Evolutionary conservation across 2,329 filamentous ascomycete species (phyloP).

Genomic region (Neonectria ditissima): DNA sequence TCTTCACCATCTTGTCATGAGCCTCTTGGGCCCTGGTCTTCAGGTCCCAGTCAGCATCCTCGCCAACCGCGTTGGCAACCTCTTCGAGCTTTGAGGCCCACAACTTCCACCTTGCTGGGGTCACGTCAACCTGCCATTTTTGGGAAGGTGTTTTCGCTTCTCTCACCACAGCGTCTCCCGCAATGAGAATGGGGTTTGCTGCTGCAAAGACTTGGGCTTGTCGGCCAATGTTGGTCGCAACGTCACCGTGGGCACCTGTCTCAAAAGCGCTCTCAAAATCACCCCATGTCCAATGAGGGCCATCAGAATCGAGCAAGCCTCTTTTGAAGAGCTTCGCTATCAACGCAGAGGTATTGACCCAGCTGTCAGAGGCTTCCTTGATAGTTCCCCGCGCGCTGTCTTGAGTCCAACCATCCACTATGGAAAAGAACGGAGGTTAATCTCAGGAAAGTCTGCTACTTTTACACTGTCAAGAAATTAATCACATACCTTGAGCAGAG

Average conservation of each 20-base stretch:
- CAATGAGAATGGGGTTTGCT: slow-evolving; percentile 19
- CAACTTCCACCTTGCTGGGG: neutral
- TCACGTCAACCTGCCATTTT: neutral
- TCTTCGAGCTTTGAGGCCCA: slow-evolving; percentile 16
- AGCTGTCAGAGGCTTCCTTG: neutral
- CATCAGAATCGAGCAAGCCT: neutral
- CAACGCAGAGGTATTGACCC: slow-evolving; percentile 14
- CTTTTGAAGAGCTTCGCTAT: slow-evolving; percentile 18
- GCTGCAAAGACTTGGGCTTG: slow-evolving; percentile 14
- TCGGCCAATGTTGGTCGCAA: neutral
- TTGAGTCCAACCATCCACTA: neutral
- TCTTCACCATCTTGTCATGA: slow-evolving; percentile 15
- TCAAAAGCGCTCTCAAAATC: slow-evolving; percentile 14
- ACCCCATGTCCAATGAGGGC: neutral
- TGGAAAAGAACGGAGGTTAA: neutral
- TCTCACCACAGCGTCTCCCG: neutral
- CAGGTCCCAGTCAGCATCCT: neutral
- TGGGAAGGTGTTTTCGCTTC: neutral
- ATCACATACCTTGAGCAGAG: too few relatives aligned
- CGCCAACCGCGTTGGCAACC: neutral
- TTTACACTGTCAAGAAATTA: too few relatives aligned
- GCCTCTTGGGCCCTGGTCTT: neutral
- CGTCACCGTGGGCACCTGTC: neutral
- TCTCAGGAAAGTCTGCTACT: too few relatives aligned
- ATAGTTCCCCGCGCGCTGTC: neutral